A percentile compares a stretch with the other conserved stretches of the same genome.
These are phyloP conservation scores for Moricandia arvensis DNA, from an alignment of 345 rosid species.

Conservation along the genomic window DNA sequence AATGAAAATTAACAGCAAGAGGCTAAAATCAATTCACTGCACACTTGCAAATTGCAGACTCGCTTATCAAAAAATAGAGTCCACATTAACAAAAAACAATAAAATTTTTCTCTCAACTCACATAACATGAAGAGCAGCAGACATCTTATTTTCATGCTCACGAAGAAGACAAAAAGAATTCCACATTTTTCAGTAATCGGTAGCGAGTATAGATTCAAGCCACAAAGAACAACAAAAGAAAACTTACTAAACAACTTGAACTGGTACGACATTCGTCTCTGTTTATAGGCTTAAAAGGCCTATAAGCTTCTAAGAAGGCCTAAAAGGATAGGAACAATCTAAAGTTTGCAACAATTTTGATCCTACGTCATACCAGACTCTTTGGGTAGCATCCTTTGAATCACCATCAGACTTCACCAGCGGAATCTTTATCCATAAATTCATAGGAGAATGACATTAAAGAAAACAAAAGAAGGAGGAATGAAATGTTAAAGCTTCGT, in stretches of 20 bases:
- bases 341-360: constrained; percentile 34
- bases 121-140: too few species aligned
- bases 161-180: too few species aligned
- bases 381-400: constrained; percentile 43
- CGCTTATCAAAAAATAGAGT: too few species aligned
- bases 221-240: too few species aligned
- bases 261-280: constrained; percentile 48
- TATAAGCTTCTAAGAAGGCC: constrained; percentile 7
- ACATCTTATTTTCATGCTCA: too few species aligned
- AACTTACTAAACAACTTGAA: background rate
- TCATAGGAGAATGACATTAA: constrained; percentile 25
- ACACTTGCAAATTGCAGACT: constrained; percentile 18
- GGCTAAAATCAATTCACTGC: constrained; percentile 43
- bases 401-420: too few species aligned
- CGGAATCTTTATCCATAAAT: constrained; percentile 52
- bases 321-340: constrained; percentile 29
- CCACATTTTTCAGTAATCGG: too few species aligned
- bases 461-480: too few species aligned
- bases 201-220: too few species aligned
- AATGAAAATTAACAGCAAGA: background rate
- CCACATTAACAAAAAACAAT: too few species aligned
- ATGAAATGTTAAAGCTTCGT: constrained; percentile 1
- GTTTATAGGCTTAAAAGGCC: constrained; percentile 4
- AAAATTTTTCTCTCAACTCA: too few species aligned
- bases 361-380: constrained; percentile 59